phyloP scores from a whole-genome alignment of 2,329 filamentous ascomycete species.

The Plectosphaerella plurivora region DNA sequence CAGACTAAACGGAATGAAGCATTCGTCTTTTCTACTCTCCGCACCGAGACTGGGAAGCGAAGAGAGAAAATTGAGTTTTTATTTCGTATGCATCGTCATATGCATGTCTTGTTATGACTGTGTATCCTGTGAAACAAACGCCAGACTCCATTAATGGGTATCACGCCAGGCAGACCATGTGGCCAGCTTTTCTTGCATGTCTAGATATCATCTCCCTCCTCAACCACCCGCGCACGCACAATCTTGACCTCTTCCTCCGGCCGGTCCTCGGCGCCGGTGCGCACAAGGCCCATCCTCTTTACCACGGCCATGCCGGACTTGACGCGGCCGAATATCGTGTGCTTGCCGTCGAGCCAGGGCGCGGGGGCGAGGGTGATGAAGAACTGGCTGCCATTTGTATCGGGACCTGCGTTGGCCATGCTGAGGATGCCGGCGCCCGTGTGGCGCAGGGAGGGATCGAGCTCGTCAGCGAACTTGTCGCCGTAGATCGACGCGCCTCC shows the following conservation, averaged over 20 bases:
- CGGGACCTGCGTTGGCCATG: constrained; percentile 92
- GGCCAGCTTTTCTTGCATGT: background rate
- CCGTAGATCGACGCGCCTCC: constrained; percentile 89
- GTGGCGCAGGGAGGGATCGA: constrained; percentile 73
- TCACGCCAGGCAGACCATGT: background rate
- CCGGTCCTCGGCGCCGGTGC: constrained; percentile 75
- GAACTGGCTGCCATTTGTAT: constrained; percentile 95
- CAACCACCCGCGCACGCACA: constrained; percentile 64
- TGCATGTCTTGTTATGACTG: background rate
- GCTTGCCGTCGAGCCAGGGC: constrained; percentile 94
- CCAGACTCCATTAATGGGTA: background rate
- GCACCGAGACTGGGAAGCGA: no score
- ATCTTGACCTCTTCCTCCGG: constrained; percentile 82
- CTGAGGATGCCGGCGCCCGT: constrained; percentile 89
- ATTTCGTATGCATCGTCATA: background rate
- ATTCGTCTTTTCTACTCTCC: no score
- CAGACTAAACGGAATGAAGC: background rate
- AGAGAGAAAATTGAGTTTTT: background rate
- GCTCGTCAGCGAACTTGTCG: constrained; percentile 92
- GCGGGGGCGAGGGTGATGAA: constrained; percentile 93
- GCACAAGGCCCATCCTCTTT: constrained; percentile 81
- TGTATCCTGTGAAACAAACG: background rate
- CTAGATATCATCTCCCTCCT: constrained; percentile 42
- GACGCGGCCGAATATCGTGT: constrained; percentile 93
- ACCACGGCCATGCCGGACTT: constrained; percentile 80